Percentiles rank a stretch among this genome's conserved stretches.
Evolutionary conservation across 257 asterid genomes (phyloP).

Genomic region (Phtheirospermum japonicum): DNA sequence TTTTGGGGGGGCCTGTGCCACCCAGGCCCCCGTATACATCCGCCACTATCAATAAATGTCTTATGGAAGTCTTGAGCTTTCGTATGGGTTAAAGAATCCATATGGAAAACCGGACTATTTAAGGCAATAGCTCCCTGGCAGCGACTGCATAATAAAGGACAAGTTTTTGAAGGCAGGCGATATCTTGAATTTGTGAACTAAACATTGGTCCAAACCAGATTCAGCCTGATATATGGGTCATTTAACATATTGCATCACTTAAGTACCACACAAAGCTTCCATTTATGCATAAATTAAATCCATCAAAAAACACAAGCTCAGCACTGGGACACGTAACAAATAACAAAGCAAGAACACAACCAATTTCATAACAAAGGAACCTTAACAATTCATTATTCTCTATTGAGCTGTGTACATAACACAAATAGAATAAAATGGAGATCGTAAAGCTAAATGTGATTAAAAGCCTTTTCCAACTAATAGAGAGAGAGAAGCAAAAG

Average conservation of each 20-base stretch:
- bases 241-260: not conserved
- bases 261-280: too few relatives aligned
- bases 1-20: too few relatives aligned
- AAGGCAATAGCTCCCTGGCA: too few relatives aligned
- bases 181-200: not conserved
- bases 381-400: not conserved
- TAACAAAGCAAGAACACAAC: not conserved
- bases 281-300: too few relatives aligned
- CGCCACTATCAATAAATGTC: too few relatives aligned
- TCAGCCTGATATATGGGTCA: not conserved
- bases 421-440: not conserved
- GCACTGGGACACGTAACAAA: not conserved
- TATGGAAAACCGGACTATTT: too few relatives aligned
- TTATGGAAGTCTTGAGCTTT: too few relatives aligned
- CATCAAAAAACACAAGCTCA: not conserved
- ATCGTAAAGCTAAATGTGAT: slow-evolving; percentile 8
- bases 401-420: not conserved
- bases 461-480: not conserved
- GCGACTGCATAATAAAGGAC: too few relatives aligned
- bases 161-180: too few relatives aligned
- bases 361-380: not conserved
- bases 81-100: too few relatives aligned
- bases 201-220: too few relatives aligned
- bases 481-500: slow-evolving; percentile 12
- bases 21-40: too few relatives aligned